Evolutionary conservation across 495 filamentous ascomycete genomes (phyloP).

Genomic region (Aspergillus baeticus): DNA sequence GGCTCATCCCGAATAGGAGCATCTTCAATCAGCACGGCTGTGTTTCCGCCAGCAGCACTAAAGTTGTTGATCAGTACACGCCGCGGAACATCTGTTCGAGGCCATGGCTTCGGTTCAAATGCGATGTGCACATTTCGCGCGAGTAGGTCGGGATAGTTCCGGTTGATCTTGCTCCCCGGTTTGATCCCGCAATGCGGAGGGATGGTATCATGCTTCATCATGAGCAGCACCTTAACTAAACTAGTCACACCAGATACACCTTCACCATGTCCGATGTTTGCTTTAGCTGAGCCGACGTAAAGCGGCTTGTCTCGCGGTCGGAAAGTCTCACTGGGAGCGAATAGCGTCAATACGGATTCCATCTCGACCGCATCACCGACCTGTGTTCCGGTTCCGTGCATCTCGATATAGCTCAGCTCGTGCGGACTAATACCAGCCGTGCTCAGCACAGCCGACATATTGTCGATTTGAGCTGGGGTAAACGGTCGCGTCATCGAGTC

Average conservation of each 20-base stretch:
- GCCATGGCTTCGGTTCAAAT: neutral
- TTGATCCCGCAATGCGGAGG: constrained; percentile 43
- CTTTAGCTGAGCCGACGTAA: constrained; percentile 31
- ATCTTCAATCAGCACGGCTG: constrained; percentile 39
- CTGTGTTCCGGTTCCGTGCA: constrained; percentile 4
- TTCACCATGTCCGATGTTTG: constrained; percentile 42
- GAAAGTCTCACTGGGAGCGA: neutral
- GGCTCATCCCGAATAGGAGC: constrained; percentile 11
- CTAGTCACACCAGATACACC: constrained; percentile 28
- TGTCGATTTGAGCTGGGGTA: constrained; percentile 43
- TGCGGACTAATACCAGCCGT: constrained; percentile 45
- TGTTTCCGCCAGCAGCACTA: constrained; percentile 43
- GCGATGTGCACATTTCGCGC: constrained; percentile 14
- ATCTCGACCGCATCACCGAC: constrained; percentile 9
- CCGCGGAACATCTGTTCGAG: neutral
- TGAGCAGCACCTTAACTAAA: constrained; percentile 33
- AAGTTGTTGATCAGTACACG: constrained; percentile 37
- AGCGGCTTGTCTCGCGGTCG: constrained; percentile 7
- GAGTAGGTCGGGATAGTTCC: constrained; percentile 23
- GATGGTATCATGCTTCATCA: constrained; percentile 29
- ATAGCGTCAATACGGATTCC: constrained; percentile 20
- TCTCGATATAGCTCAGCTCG: constrained; percentile 33
- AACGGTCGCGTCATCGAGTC: constrained; percentile 49
- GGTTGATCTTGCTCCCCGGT: constrained; percentile 35
- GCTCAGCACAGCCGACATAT: constrained; percentile 42